A percentile compares a stretch with the other conserved stretches of the same genome.
phyloP scores from a whole-genome alignment of 1,284 basidiomycete species.

The Chiua sp. region DNA sequence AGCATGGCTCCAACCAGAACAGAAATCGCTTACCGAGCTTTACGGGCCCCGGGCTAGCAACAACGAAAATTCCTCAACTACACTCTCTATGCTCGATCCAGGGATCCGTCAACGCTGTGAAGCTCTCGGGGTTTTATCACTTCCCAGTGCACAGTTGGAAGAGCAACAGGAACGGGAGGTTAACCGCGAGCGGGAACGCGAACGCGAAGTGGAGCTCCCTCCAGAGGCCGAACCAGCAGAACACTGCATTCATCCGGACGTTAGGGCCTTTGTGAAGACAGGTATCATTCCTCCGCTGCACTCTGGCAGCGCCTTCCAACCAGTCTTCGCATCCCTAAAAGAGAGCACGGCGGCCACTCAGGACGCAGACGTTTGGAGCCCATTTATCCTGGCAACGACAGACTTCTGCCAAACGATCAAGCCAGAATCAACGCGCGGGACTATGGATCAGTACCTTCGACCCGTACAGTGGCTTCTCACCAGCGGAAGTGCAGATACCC shows the following conservation, averaged over 20 bases:
- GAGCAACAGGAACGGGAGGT: constrained; percentile 54
- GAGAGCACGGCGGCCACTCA: not conserved
- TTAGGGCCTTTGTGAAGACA: constrained; percentile 23
- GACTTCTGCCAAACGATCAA: constrained; percentile 22
- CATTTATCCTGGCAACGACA: constrained; percentile 24
- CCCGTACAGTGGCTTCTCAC: constrained; percentile 49
- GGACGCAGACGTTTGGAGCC: constrained; percentile 12
- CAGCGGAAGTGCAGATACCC: not conserved
- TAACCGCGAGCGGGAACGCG: constrained; percentile 43
- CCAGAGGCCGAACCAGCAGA: not conserved
- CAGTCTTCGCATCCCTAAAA: no score
- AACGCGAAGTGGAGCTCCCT: constrained; percentile 20
- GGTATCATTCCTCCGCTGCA: constrained; percentile 11
- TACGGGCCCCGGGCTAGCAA: no score
- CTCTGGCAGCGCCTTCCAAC: no score
- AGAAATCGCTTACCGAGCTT: no score
- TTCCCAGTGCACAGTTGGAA: constrained; percentile 31
- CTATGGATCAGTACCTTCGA: constrained; percentile 38
- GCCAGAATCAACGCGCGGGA: no score
- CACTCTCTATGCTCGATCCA: constrained; percentile 22
- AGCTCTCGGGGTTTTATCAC: constrained; percentile 27
- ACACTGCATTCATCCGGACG: constrained; percentile 6
- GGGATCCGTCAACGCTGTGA: constrained; percentile 22
- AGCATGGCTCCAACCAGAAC: no score
- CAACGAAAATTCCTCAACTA: no score